Conservation (phyloP, 495 filamentous ascomycete genomes). For the Podospora pseudocomata region DNA sequence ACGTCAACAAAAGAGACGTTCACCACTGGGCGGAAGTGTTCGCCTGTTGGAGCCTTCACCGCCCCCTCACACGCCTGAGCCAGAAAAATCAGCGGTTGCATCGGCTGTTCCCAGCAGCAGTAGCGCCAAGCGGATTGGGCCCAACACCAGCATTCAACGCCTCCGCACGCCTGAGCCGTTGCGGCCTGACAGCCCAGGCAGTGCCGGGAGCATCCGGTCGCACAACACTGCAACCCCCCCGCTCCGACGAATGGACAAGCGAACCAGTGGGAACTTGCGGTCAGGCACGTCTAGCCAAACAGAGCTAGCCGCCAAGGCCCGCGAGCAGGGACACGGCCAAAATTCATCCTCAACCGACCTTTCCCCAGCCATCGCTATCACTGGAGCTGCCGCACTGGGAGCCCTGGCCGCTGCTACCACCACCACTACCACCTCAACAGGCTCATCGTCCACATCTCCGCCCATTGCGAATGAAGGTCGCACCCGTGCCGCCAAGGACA, state of each 20-base stretch:
- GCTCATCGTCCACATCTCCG: conserved; percentile 51
- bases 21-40: conserved; percentile 19
- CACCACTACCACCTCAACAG: conserved; percentile 12
- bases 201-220: conserved; percentile 38
- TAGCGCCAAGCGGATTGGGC: conserved; percentile 37
- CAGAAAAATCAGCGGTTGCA: conserved; percentile 24
- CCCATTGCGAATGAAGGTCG: conserved; percentile 79
- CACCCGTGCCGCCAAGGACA: conserved; percentile 66
- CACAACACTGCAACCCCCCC: conserved; percentile 53
- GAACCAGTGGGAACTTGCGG: conserved; percentile 72
- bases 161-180: conserved; percentile 56
- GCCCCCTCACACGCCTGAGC: conserved; percentile 33
- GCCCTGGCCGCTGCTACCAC: conserved; percentile 25
- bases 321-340: conserved; percentile 1
- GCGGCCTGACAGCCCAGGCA: conserved; percentile 59
- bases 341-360: neutral
- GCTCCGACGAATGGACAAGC: conserved; percentile 68
- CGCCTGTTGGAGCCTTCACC: conserved; percentile 31
- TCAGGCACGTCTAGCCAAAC: conserved; percentile 63
- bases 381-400: conserved; percentile 38
- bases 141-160: conserved; percentile 51
- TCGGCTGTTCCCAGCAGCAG: conserved; percentile 12
- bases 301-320: conserved; percentile 29
- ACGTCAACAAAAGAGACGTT: conserved; percentile 11
- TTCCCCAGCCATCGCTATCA: conserved; percentile 14